These are phyloP conservation scores for Russula dissimulans DNA, from an alignment of 768 basidiomycete species.

Conservation along the genomic window DNA sequence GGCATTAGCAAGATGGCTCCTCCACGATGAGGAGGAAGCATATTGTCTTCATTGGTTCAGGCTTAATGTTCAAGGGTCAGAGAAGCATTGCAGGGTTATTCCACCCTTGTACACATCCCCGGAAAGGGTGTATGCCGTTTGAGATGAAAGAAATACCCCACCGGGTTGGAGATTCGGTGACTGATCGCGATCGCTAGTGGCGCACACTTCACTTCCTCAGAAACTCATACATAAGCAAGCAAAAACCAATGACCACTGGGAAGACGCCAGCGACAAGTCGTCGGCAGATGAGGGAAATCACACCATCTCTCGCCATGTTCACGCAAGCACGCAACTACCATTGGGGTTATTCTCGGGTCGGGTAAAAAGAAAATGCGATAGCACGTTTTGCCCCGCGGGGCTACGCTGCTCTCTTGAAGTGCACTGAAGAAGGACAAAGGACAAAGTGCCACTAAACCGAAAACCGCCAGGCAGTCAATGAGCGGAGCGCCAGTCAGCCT, in stretches of 20 bases:
- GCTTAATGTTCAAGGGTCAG: background rate
- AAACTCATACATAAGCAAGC: background rate
- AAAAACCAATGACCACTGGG: background rate
- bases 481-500: background rate
- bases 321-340: background rate
- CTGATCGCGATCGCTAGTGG: background rate
- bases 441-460: background rate
- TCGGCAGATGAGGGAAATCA: background rate
- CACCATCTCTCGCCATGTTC: background rate
- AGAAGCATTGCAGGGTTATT: background rate
- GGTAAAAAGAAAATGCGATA: background rate
- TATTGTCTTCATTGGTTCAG: background rate
- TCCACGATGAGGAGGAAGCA: background rate
- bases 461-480: background rate
- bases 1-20: background rate
- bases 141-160: too few species aligned
- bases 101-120: background rate
- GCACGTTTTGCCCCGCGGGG: background rate
- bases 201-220: background rate
- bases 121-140: background rate
- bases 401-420: background rate
- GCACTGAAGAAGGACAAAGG: background rate
- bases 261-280: background rate
- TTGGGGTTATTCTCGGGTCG: background rate
- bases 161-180: too few species aligned